Evolutionary conservation across 768 basidiomycete species (phyloP).

Genomic region (Lactifluus volemus): DNA sequence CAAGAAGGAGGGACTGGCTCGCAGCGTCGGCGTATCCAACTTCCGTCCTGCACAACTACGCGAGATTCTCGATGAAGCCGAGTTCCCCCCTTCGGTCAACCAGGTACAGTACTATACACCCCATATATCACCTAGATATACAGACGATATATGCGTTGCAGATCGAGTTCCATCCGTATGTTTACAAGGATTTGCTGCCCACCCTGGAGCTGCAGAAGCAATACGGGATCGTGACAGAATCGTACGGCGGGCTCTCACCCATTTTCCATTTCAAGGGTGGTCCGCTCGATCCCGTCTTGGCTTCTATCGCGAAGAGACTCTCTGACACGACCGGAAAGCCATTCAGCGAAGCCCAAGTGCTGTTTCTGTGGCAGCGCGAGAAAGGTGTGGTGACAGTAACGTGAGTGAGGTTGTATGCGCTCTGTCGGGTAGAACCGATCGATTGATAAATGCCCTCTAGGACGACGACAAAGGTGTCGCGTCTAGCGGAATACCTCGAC

Average conservation of each 20-base stretch:
- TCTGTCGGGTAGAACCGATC: background rate
- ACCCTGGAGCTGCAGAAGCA: constrained; percentile 29
- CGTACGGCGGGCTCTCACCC: constrained; percentile 35
- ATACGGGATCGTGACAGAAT: constrained; percentile 32
- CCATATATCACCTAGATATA: background rate
- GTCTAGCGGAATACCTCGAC: constrained; percentile 41
- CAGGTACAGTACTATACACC: constrained; percentile 30
- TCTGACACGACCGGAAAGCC: constrained; percentile 21
- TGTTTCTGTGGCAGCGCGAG: constrained; percentile 27
- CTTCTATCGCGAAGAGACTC: constrained; percentile 25
- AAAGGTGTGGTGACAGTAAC: constrained; percentile 28
- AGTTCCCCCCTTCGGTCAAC: constrained; percentile 42
- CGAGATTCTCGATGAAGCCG: constrained; percentile 36
- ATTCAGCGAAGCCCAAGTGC: constrained; percentile 25
- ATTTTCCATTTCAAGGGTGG: constrained; percentile 30
- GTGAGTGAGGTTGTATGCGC: constrained; percentile 21
- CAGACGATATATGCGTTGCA: constrained; percentile 14
- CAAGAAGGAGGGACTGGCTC: constrained; percentile 33
- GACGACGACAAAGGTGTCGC: constrained; percentile 33
- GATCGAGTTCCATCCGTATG: constrained; percentile 49
- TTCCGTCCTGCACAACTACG: constrained; percentile 36
- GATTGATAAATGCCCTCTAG: constrained; percentile 19
- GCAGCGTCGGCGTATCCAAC: constrained; percentile 48
- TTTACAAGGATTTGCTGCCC: constrained; percentile 34
- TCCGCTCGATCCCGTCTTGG: constrained; percentile 32